A percentile compares a stretch with the other conserved stretches of the same genome.
phyloP scores from a whole-genome alignment of 805 yeast genomes.

The Lachancea thermotolerans region DNA sequence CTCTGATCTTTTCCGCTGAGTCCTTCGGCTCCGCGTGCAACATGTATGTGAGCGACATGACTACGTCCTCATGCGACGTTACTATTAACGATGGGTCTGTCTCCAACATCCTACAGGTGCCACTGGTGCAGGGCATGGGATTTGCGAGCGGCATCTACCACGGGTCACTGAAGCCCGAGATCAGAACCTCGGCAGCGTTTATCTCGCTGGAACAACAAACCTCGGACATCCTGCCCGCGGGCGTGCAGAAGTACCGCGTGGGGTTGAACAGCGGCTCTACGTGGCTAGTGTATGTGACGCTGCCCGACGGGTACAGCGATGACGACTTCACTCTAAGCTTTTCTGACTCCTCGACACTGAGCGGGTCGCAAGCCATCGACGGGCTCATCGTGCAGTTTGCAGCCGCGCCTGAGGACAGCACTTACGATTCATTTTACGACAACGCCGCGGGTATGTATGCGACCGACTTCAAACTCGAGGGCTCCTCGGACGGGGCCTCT shows the following conservation, averaged over 20 bases:
- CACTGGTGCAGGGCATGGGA: conserved; percentile 58
- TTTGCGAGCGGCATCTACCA: conserved; percentile 45
- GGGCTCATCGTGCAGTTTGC: conserved; percentile 47
- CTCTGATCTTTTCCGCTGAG: conserved; percentile 49
- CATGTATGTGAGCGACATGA: conserved; percentile 41
- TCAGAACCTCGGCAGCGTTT: conserved; percentile 44
- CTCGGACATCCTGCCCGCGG: conserved; percentile 31
- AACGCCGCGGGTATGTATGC: conserved; percentile 64
- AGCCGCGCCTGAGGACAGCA: conserved; percentile 35
- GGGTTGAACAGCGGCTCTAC: conserved; percentile 40
- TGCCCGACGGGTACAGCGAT: conserved; percentile 29
- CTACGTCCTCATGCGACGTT: conserved; percentile 45
- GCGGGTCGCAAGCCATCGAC: conserved; percentile 33
- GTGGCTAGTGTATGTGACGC: conserved; percentile 49
- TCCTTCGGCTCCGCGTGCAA: conserved; percentile 37
- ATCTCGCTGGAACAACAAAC: conserved; percentile 31
- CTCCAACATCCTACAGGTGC: conserved; percentile 38
- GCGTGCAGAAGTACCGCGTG: conserved; percentile 45
- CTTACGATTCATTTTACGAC: conserved; percentile 44
- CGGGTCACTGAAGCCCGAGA: conserved; percentile 40
- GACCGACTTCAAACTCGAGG: conserved; percentile 41
- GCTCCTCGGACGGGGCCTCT: conserved; percentile 38
- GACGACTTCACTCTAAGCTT: conserved; percentile 30
- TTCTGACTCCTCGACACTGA: conserved; percentile 31
- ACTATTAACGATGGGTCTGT: conserved; percentile 25